phyloP scores from a whole-genome alignment of 2,329 filamentous ascomycete genomes.

The Cladosporium austrohemisphaericum region DNA sequence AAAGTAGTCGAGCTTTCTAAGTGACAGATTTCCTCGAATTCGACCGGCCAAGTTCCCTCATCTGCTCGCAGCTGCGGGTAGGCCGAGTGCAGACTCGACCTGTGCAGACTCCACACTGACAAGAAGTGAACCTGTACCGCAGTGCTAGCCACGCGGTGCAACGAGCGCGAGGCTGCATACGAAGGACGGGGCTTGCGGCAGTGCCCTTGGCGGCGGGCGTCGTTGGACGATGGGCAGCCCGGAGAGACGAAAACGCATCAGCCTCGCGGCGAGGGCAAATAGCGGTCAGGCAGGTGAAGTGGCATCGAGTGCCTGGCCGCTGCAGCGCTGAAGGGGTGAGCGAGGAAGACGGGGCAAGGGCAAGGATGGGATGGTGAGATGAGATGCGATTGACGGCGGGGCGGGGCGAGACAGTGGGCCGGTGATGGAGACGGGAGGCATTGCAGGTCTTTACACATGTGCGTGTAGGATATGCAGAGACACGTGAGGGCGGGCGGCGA shows the following conservation, averaged over 20 bases:
- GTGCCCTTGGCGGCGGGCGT: neutral
- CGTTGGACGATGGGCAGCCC: constrained; percentile 1
- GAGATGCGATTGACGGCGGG: neutral
- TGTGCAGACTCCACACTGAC: neutral
- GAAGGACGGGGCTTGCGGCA: constrained; percentile 1
- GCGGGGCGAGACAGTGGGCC: neutral
- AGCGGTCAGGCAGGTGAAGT: constrained; percentile 11
- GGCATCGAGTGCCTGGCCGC: constrained; percentile 1
- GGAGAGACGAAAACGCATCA: constrained; percentile 2
- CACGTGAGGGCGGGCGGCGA: neutral
- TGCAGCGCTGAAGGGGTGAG: constrained; percentile 1
- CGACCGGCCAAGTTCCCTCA: neutral
- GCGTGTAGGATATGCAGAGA: neutral
- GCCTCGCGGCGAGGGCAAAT: constrained; percentile 7
- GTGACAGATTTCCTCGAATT: too few relatives aligned
- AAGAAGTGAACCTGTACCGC: constrained; percentile 2
- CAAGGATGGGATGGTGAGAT: neutral
- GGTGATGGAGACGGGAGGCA: neutral
- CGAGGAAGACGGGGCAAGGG: too few relatives aligned
- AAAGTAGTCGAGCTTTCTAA: too few relatives aligned
- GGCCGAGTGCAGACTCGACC: constrained; percentile 1
- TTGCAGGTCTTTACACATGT: neutral
- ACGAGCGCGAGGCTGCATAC: neutral
- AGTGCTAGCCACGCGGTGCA: constrained; percentile 5
- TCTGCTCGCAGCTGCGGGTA: neutral